phyloP scores from a whole-genome alignment of 257 asterid species.

The Primulina tabacum region DNA sequence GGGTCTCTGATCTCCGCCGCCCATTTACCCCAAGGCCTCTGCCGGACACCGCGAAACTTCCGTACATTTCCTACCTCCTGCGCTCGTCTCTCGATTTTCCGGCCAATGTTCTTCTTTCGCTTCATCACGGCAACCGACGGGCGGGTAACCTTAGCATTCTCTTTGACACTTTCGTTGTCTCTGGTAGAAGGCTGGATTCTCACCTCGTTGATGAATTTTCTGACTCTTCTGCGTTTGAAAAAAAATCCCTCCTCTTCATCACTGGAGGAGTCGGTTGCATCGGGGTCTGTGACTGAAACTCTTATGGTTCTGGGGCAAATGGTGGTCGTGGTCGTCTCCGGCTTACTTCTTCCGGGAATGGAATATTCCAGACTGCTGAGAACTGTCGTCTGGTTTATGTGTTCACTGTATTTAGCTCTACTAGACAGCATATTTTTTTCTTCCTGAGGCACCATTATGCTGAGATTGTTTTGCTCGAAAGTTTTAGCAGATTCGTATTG shows the following conservation, averaged over 20 bases:
- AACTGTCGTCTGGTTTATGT: slow-evolving; percentile 35
- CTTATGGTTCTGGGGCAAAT: slow-evolving; percentile 40
- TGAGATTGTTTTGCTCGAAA: neutral
- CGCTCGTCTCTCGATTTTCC: slow-evolving; percentile 8
- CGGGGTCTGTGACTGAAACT: slow-evolving; percentile 64
- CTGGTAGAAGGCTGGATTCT: slow-evolving; percentile 34
- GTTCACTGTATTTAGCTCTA: slow-evolving; percentile 55
- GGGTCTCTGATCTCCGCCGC: slow-evolving; percentile 97
- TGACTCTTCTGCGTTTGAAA: slow-evolving; percentile 40
- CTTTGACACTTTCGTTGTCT: slow-evolving; percentile 5
- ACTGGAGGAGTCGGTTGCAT: slow-evolving; percentile 85
- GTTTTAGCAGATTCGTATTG: slow-evolving; percentile 46
- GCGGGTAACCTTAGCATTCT: slow-evolving; percentile 12
- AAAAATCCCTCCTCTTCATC: slow-evolving; percentile 46
- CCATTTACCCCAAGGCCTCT: slow-evolving; percentile 85
- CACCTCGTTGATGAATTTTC: slow-evolving; percentile 58
- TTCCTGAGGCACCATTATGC: slow-evolving; percentile 20
- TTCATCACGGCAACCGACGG: slow-evolving; percentile 12
- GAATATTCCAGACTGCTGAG: slow-evolving; percentile 26
- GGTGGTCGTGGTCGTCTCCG: slow-evolving; percentile 11
- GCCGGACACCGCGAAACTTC: slow-evolving; percentile 81
- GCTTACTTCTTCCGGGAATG: slow-evolving; percentile 20
- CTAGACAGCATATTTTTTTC: slow-evolving; percentile 30
- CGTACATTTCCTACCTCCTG: slow-evolving; percentile 21
- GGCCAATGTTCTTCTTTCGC: slow-evolving; percentile 25